These are phyloP conservation scores for Asterophora lycoperdoides DNA, from an alignment of 768 basidiomycete species.

Conservation along the genomic window DNA sequence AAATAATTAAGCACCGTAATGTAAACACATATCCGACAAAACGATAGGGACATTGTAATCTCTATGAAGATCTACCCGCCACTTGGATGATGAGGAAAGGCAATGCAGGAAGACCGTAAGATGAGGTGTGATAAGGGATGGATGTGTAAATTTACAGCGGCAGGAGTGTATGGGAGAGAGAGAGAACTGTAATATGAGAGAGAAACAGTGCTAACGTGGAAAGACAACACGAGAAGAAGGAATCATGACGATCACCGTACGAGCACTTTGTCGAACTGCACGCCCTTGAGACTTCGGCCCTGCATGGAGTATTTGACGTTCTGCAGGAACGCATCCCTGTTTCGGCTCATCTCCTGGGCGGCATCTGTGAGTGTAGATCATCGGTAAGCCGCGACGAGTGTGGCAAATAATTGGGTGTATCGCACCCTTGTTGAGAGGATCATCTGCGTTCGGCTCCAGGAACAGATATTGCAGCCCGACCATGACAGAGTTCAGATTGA, in stretches of 20 bases:
- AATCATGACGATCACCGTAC: constrained; percentile 32
- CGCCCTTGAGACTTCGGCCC: constrained; percentile 73
- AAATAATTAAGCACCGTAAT: constrained; percentile 22
- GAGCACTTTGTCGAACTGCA: constrained; percentile 74
- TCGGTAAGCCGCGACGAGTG: constrained; percentile 3
- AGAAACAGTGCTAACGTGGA: constrained; percentile 17
- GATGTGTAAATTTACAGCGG: constrained; percentile 30
- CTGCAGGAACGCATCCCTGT: constrained; percentile 74
- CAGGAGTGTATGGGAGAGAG: constrained; percentile 24
- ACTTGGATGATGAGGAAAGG: constrained; percentile 18
- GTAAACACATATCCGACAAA: constrained; percentile 19
- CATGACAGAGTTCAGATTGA: constrained; percentile 98
- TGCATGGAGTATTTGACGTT: constrained; percentile 89
- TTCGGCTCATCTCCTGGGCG: constrained; percentile 88
- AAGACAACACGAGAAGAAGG: constrained; percentile 13
- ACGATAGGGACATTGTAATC: constrained; percentile 12
- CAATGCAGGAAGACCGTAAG: constrained; percentile 19
- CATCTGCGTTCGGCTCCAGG: constrained; percentile 97
- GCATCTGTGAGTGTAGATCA: constrained; percentile 60
- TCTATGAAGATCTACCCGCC: constrained; percentile 34
- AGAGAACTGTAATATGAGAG: no score
- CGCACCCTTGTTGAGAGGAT: constrained; percentile 96
- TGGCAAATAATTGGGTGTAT: constrained; percentile 1
- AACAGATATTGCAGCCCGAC: constrained; percentile 98
- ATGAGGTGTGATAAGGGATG: constrained; percentile 25